Evolutionary conservation across 1,139 yeast species (phyloP).

Genomic region (Zhuliangozyma blackwelliae): DNA sequence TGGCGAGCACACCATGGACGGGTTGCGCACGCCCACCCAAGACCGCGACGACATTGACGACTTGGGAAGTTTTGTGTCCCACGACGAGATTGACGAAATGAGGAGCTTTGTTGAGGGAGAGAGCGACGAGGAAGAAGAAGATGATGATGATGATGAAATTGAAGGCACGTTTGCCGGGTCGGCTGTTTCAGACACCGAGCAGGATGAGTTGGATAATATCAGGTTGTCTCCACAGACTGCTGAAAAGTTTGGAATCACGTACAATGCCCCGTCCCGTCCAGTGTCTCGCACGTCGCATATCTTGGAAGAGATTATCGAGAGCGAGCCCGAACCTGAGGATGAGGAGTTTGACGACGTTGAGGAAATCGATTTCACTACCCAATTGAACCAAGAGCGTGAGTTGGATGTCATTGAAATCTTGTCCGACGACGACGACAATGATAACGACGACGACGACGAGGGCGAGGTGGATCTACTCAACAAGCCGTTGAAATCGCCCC

Average conservation of each 20-base stretch:
- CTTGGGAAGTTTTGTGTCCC: slow-evolving; percentile 33
- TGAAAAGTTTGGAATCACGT: slow-evolving; percentile 23
- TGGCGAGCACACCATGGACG: slow-evolving; percentile 38
- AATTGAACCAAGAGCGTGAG: slow-evolving; percentile 42
- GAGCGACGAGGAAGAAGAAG: slow-evolving; percentile 11
- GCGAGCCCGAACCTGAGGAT: slow-evolving; percentile 5
- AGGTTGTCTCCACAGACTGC: slow-evolving; percentile 16
- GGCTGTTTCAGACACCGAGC: slow-evolving; percentile 12
- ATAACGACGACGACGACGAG: too few species aligned
- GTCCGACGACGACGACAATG: slow-evolving; percentile 28
- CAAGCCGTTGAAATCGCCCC: slow-evolving; percentile 2
- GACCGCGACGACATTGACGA: slow-evolving; percentile 31
- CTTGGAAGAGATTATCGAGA: slow-evolving; percentile 5
- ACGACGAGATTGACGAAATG: not conserved
- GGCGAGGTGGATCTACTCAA: slow-evolving; percentile 1
- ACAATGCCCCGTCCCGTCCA: slow-evolving; percentile 7
- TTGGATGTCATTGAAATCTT: slow-evolving; percentile 29
- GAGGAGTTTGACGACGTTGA: slow-evolving; percentile 18
- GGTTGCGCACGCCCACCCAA: slow-evolving; percentile 34
- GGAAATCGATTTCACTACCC: slow-evolving; percentile 33
- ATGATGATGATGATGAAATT: slow-evolving; percentile 6
- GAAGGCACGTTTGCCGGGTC: slow-evolving; percentile 7
- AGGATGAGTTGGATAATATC: slow-evolving; percentile 25
- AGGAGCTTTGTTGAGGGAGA: slow-evolving; percentile 17
- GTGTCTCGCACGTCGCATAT: not conserved